Base-by-base conservation (phyloP, 345 rosid species). In the Bruguiera parviflora region DNA sequence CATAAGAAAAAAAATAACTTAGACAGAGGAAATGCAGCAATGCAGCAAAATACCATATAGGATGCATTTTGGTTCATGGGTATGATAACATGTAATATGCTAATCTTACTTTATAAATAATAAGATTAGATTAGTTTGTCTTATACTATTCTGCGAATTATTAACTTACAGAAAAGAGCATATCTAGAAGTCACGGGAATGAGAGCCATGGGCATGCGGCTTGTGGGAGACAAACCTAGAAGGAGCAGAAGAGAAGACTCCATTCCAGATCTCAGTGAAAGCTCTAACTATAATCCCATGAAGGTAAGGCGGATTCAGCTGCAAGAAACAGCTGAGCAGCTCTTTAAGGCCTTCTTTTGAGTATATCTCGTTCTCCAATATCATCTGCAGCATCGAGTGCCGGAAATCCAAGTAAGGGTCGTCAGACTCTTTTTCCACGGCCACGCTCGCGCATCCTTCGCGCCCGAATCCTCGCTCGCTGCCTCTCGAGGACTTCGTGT, bases 231-330 rank as follows among this genome's bases (percentile, higher is more conserved):
- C 37, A 4, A 8, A 7, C 21, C 56, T 21, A n/a, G 61, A 8
- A 35, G 52, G 8, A 25, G 78, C 70, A 65, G 66, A 80, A 0
- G 89, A 87, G 83, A 81, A 85, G 35, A 94, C 89, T 0, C 88
- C 92, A 53, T 92, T 89, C 93, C 99, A 95, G 75, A 95, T 95
- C 82, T 95, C 97, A 0, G 97, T 86, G 83, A 95, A 95, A 33
- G 93, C 99, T 35, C 88, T 69, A 31, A 91, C 84, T 28, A 95
- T 95, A 71, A 92, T 75, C 57, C 90, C 96, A 61, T 92, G 99
- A 61, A 90, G 76, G 66, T 76, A 84, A 0, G 97, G 96, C 27
- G 92, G 85, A 65, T 95, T 95, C 43, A 95, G 86, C 46, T 89
- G 87, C 74, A 95, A 72, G 77, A 91, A 95, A 61, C 99, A 95